Conservation (phyloP, 768 basidiomycete species). For the Psilocybe sp. region DNA sequence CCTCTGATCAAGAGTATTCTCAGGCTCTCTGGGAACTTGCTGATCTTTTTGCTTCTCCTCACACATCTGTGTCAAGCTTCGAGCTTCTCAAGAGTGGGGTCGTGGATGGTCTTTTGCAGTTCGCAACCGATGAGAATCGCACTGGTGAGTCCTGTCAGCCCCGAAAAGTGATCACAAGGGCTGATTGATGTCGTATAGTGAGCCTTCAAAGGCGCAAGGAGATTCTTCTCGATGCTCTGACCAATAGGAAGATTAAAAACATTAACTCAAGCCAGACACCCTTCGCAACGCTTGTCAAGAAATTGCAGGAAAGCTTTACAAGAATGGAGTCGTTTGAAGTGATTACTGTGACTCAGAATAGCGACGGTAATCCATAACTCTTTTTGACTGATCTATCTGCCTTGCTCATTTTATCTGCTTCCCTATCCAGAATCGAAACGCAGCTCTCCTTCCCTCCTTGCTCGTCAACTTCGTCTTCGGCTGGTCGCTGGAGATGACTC, state of each 20-base stretch:
- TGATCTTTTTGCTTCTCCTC: constrained; percentile 70
- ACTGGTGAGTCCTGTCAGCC: constrained; percentile 39
- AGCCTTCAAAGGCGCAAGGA: constrained; percentile 64
- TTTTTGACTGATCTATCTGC: background rate
- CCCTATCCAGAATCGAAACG: constrained; percentile 72
- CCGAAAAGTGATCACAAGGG: background rate
- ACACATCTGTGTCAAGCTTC: constrained; percentile 88
- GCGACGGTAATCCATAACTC: constrained; percentile 58
- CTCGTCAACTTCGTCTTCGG: constrained; percentile 86
- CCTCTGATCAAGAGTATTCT: constrained; percentile 61
- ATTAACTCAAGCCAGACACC: constrained; percentile 48
- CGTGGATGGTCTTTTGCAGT: constrained; percentile 81
- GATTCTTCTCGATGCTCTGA: constrained; percentile 78
- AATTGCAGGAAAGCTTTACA: constrained; percentile 92
- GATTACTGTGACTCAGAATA: constrained; percentile 78
- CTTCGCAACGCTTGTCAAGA: constrained; percentile 84
- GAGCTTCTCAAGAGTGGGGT: constrained; percentile 93
- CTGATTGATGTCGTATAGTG: constrained; percentile 41
- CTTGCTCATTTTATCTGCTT: constrained; percentile 1
- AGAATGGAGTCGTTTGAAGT: constrained; percentile 96
- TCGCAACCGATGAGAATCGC: constrained; percentile 69
- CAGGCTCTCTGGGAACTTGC: constrained; percentile 74
- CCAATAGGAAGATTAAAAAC: constrained; percentile 45
- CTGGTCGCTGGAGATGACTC: constrained; percentile 87
- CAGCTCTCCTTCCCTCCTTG: constrained; percentile 87